A percentile compares a stretch with the other conserved stretches of the same genome.
These are phyloP conservation scores for Starmerella floris DNA, from an alignment of 805 yeast genomes.

Conservation along the genomic window DNA sequence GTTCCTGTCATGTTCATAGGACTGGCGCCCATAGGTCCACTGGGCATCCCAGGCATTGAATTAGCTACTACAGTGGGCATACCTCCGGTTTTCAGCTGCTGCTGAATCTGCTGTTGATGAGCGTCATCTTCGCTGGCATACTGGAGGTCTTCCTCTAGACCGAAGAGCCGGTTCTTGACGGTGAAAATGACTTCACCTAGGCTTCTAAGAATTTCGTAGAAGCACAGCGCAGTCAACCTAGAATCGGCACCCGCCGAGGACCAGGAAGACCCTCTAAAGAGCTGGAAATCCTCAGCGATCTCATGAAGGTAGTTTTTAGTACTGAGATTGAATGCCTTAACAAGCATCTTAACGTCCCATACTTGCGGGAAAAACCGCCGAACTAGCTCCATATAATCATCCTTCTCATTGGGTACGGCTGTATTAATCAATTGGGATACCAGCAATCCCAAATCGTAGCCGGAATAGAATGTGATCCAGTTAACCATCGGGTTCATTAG, in stretches of 20 bases:
- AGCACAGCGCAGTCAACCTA: constrained; percentile 31
- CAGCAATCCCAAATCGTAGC: constrained; percentile 88
- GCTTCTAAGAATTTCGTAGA: constrained; percentile 31
- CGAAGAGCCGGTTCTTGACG: constrained; percentile 28
- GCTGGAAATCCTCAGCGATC: constrained; percentile 33
- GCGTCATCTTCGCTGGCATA: constrained; percentile 12
- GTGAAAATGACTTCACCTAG: constrained; percentile 26
- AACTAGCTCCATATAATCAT: constrained; percentile 62
- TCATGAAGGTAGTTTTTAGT: constrained; percentile 28
- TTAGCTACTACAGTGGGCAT: not conserved
- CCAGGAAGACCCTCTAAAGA: constrained; percentile 27
- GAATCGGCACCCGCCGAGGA: constrained; percentile 36
- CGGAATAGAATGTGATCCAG: constrained; percentile 89
- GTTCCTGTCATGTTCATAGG: not conserved
- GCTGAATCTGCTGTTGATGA: not conserved
- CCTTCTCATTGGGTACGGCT: constrained; percentile 65
- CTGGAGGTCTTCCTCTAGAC: constrained; percentile 26
- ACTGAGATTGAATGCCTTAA: constrained; percentile 28
- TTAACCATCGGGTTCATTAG: constrained; percentile 55
- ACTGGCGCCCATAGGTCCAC: not conserved
- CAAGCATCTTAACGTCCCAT: constrained; percentile 58
- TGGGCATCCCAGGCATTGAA: not conserved
- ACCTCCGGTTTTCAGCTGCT: not conserved
- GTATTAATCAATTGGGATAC: constrained; percentile 62
- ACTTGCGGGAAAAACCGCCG: constrained; percentile 63